Evolutionary conservation across 2,329 filamentous ascomycete genomes (phyloP), one percentile per base, ranked within the genome.

Genomic region (Venturia nashicola): DNA sequence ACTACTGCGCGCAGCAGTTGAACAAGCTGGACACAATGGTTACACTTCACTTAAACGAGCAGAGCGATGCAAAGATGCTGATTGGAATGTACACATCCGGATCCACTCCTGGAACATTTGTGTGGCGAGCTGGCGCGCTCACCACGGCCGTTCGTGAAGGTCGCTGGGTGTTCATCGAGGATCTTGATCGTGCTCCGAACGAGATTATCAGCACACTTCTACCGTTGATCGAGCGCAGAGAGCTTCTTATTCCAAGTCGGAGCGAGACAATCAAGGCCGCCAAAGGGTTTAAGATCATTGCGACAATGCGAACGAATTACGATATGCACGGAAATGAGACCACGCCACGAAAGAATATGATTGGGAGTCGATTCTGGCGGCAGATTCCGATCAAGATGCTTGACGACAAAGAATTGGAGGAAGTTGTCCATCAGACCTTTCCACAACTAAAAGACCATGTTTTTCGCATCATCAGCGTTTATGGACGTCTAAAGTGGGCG

Each of bases 1-100:
- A 90, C 67, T 88, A 97, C 72, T 83, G 93, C 66, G 92, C 93
- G 32, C 84, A 84, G 69, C 84, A 88, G 68, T 83, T 97, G 64
- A 89, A 89, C 66, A 90, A 90, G 75, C 84, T 89, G 27, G 83
- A 86, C 6, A 85, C 84, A 65, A 91, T 99, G 86, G 88, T 99
- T 62, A 97, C 93, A 3, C 80, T 99, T 39, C 93, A 99, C 75
- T 80, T 99, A 42, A 99, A 99, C 72, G 94, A 97, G 75, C 95
- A 99, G 75, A 97, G 92, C 2, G 94, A 99, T 75, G 92, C 93
- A 0, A 99, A 99, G 75, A 89, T 96, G 78, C 84, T 99, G 48
- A 85, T 99, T 67, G 94, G 94, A 3, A 85, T 97, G 72, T 97
- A 99, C 75, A 90, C 93, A 1, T 94, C 91, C 27, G 92, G 91